Conservation (phyloP, 257 asterid genomes). For the Marsdenia floribunda region DNA sequence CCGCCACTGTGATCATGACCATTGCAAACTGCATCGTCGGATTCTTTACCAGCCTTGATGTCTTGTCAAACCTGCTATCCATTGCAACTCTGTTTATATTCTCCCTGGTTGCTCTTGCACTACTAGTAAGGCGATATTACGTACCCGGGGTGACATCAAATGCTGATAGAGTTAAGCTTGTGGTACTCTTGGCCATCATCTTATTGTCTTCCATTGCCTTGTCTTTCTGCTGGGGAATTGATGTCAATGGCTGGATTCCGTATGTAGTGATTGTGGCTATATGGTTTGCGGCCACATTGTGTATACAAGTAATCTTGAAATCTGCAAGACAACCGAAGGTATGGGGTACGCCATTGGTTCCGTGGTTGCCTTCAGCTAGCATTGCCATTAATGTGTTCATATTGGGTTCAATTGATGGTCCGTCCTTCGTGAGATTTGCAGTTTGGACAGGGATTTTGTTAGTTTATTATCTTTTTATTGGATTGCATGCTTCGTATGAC, state of each 20-base stretch:
- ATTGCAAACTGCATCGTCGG: slow-evolving; percentile 40
- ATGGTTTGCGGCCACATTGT: slow-evolving; percentile 38
- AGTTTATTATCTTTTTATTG: slow-evolving; percentile 43
- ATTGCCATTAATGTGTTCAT: slow-evolving; percentile 51
- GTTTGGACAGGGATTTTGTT: slow-evolving; percentile 40
- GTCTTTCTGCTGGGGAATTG: slow-evolving; percentile 44
- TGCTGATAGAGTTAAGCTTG: slow-evolving; percentile 36
- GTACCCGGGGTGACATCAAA: slow-evolving; percentile 39
- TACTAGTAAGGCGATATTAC: slow-evolving; percentile 47
- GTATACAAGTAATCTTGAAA: slow-evolving; percentile 15
- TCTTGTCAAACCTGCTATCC: slow-evolving; percentile 45
- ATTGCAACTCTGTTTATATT: slow-evolving; percentile 58
- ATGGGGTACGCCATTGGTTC: slow-evolving; percentile 66
- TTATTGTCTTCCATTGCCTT: slow-evolving; percentile 42
- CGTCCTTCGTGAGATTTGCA: slow-evolving; percentile 40
- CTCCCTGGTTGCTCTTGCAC: slow-evolving; percentile 49
- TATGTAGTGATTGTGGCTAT: slow-evolving; percentile 41
- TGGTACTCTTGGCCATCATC: slow-evolving; percentile 26
- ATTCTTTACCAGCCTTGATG: slow-evolving; percentile 46
- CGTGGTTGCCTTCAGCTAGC: slow-evolving; percentile 59
- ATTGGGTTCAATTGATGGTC: slow-evolving; percentile 47
- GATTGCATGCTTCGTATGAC: slow-evolving; percentile 65
- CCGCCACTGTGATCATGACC: slow-evolving; percentile 49
- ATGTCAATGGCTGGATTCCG: slow-evolving; percentile 31
- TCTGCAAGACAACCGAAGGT: slow-evolving; percentile 26